Base-by-base conservation (phyloP, 805 yeast species). In the Ogataea salicorniae region DNA sequence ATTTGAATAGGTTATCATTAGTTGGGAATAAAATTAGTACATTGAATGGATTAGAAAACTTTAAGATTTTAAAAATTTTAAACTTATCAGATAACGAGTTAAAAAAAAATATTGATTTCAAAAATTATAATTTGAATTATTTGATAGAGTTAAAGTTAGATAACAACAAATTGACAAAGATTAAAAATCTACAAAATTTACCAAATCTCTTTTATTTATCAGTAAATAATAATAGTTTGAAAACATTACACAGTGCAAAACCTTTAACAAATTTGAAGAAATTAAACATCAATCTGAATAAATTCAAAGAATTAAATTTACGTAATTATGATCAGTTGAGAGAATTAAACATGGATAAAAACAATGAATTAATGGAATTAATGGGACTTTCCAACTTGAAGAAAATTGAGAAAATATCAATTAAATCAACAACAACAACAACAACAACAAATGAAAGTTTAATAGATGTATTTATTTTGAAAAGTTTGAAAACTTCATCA, bases 341-440 rank as follows among this genome's bases (percentile, higher is more conserved):
- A 41, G 70, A 68, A 4, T 58, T 79, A 36, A 63, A 76, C 37
- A 55, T 75, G 15, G 82, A 78, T 54, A 74, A 79, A 5, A 64
- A 62, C 49, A 49, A 56, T 6, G 50, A 75, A 14, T 26, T 26
- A 49, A 49, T 6, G 40, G 50, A 0, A 26, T 68, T 2, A 45
- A 52, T 1, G 67, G 69, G 13, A 50, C 73, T 11, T 58, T 70
- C 13, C 31, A 26, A 26, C 31, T 26, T 26, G 31, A 26, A 9
- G 9, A 26, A 26, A 26, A 26, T 26, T 31, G 74, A 72, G 35
- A 79, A 75, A 46, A 46, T 78, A 0, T 70, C 77, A 5, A 63
- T 68, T 22, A 75, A 74, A 53, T 69, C 70, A 23, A 73, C 20
- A 23, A 73, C 69, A 37, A 47, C 51, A 15, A 38, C 70, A 23